Evolutionary conservation across 2,329 filamentous ascomycete genomes (phyloP), one percentile per base, ranked within the genome.

Genomic region (Madurella fahalii): DNA sequence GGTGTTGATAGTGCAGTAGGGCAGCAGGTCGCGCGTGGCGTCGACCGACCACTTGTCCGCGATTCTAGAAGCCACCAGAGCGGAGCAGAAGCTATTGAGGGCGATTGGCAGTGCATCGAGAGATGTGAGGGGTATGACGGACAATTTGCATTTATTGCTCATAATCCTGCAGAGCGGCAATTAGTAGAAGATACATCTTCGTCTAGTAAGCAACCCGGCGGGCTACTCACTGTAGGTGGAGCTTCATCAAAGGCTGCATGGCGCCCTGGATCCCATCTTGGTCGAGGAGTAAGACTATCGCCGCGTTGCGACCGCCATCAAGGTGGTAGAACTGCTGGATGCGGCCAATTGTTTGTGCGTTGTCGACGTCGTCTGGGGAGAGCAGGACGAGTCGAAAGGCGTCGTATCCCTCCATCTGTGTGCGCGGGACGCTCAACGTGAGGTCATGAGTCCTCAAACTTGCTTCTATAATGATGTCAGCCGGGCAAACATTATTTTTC

Each of bases 371-470:
- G 12, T 43, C 53, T 2, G 72, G 57, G 1, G 72, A 71, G 34
- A 80, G 60, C 5, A 79, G 70, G 13, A 78, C 58, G 25, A 72
- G 67, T 20, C 69, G 71, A 46, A 76, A 70, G 7, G 65, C 50
- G 9, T 62, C 56, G 15, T 60, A 56, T 17, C 48, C 57, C 18
- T 61, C 43, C 13, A 54, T 44, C 15, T 32, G 18, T 4, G 44
- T 9, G 17, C 56, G 31, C 9, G 57, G 37, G 17, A 76, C 51
- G 4, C 67, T 67, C 39, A 81, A 67, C 13, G 73, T 73, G 31
- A 80, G 61, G 58, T 81, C 79, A 57, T 80, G 74, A 2, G 69
- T 71, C 15, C 67, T 61, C 2, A 81, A 65, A 15, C 62, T 66
- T 3, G 63, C 61, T 63, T 79, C 78, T 80, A 45, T 9, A 40